These are phyloP conservation scores for Hirschfeldia incana DNA, from an alignment of 345 rosid genomes.

Conservation along the genomic window DNA sequence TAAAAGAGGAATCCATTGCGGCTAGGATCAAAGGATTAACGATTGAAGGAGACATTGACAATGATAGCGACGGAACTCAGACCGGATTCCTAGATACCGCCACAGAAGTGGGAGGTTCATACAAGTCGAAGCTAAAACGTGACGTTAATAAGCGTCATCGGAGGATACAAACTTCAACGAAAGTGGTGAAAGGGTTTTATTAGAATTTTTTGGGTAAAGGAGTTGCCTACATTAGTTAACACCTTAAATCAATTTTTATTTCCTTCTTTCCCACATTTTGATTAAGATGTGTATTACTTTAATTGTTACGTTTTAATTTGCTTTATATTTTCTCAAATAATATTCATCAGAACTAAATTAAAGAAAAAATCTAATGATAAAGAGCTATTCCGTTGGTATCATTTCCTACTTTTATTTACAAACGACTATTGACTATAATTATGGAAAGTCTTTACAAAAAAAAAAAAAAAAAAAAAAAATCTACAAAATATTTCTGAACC, in stretches of 20 bases:
- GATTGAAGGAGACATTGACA: slow-evolving; percentile 71
- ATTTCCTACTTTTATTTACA: background rate
- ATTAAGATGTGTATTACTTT: background rate
- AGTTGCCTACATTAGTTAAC: background rate
- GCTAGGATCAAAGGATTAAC: slow-evolving; percentile 71
- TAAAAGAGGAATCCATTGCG: slow-evolving; percentile 50
- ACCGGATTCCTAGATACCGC: slow-evolving; percentile 59
- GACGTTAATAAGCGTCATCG: slow-evolving; percentile 22
- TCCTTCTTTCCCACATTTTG: background rate
- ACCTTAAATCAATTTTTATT: background rate
- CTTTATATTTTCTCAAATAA: background rate
- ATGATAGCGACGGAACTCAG: slow-evolving; percentile 76
- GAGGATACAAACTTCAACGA: slow-evolving; percentile 37
- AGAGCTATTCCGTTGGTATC: background rate
- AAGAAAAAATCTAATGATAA: background rate
- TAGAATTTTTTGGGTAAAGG: background rate
- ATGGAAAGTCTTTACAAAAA: background rate
- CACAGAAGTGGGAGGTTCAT: slow-evolving; percentile 33
- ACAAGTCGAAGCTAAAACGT: slow-evolving; percentile 28
- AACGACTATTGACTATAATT: background rate
- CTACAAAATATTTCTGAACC: background rate
- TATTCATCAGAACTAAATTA: background rate
- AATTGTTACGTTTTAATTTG: background rate
- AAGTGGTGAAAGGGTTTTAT: slow-evolving; percentile 25
- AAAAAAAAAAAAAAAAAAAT: too few species aligned